phyloP scores from a whole-genome alignment of 805 yeast genomes.

The Candida patagonica region DNA sequence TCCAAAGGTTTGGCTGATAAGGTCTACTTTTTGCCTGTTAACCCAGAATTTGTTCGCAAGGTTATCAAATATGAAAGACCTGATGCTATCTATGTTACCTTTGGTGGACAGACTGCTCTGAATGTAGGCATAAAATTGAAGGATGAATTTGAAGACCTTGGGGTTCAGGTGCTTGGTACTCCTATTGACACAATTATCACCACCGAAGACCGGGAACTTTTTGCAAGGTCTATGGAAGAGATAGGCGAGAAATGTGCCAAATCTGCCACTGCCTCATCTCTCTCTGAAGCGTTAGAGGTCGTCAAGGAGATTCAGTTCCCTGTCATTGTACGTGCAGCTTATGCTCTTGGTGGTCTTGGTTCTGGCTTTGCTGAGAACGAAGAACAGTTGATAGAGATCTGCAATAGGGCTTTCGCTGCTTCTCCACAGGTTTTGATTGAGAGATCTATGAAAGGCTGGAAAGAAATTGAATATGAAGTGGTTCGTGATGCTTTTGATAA shows the following conservation, averaged over 20 bases:
- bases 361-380: conserved; percentile 94
- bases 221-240: conserved; percentile 90
- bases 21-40: conserved; percentile 96
- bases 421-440: conserved; percentile 95
- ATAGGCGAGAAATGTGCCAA: conserved; percentile 93
- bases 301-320: conserved; percentile 88
- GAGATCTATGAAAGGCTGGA: conserved; percentile 98
- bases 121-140: conserved; percentile 92
- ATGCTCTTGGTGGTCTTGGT: conserved; percentile 95
- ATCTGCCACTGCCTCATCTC: conserved; percentile 73
- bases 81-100: conserved; percentile 92
- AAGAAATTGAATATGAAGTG: conserved; percentile 97
- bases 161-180: conserved; percentile 94
- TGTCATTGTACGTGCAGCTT: conserved; percentile 94
- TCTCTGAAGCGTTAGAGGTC: conserved; percentile 76
- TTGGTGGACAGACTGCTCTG: conserved; percentile 98
- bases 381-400: conserved; percentile 68
- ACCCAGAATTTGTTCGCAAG: conserved; percentile 90
- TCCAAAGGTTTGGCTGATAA: conserved; percentile 97
- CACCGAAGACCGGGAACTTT: conserved; percentile 95
- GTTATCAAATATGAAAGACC: conserved; percentile 93
- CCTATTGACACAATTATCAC: conserved; percentile 93
- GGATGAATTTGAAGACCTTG: conserved; percentile 87
- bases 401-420: conserved; percentile 87
- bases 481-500: conserved; percentile 95